Evolutionary conservation across 2,329 filamentous ascomycete genomes (phyloP).

Genomic region (Nemania sp.): DNA sequence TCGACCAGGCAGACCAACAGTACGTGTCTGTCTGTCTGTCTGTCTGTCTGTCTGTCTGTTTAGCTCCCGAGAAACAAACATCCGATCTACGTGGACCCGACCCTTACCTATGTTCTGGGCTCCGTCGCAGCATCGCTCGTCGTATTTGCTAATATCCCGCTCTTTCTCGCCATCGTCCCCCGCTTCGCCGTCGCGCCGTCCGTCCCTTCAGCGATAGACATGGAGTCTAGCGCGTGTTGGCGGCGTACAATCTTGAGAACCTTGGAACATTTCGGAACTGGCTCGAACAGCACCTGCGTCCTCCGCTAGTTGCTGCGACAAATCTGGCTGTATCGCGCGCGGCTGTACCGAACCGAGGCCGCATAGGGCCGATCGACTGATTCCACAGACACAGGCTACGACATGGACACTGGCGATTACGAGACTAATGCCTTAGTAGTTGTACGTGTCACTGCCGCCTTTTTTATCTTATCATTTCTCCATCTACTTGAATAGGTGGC

Average conservation of each 20-base stretch:
- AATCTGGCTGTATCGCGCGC: slow-evolving; percentile 33
- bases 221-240: slow-evolving; percentile 50
- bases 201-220: slow-evolving; percentile 43
- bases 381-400: slow-evolving; percentile 54
- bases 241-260: slow-evolving; percentile 45
- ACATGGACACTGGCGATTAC: slow-evolving; percentile 73
- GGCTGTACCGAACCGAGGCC: slow-evolving; percentile 31
- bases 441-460: slow-evolving; percentile 55
- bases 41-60: too few species aligned
- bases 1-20: not conserved
- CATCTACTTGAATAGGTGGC: slow-evolving; percentile 15
- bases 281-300: slow-evolving; percentile 23
- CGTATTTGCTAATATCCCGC: slow-evolving; percentile 19
- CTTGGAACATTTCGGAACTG: slow-evolving; percentile 34
- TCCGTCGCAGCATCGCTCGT: slow-evolving; percentile 29
- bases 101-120: slow-evolving; percentile 16
- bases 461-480: not conserved
- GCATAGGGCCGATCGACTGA: slow-evolving; percentile 41
- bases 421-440: slow-evolving; percentile 71
- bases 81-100: not conserved
- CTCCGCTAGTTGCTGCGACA: slow-evolving; percentile 39
- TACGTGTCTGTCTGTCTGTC: too few species aligned
- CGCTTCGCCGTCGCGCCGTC: slow-evolving; percentile 24
- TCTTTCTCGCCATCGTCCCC: slow-evolving; percentile 22
- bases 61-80: too few species aligned